These are phyloP conservation scores for Aphanomyces euteiches DNA, from an alignment of 352 stramenopile species.

Conservation along the genomic window DNA sequence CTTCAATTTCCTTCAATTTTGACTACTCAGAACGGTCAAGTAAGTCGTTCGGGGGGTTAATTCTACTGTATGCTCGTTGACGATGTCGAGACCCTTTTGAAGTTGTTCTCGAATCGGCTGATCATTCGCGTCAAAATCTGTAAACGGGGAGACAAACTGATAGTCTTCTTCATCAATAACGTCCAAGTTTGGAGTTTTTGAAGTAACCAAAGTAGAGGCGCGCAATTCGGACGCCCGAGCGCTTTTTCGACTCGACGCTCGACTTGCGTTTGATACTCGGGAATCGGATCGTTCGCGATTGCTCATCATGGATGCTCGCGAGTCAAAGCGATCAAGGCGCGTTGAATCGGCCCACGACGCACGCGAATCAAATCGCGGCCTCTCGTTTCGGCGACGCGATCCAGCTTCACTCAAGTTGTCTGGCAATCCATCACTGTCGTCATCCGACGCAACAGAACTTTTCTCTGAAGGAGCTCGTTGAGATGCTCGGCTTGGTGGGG, in stretches of 20 bases:
- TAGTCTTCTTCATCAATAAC: conserved; percentile 74
- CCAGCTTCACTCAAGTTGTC: conserved; percentile 15
- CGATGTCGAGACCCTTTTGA: conserved; percentile 71
- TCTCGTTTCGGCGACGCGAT: conserved; percentile 38
- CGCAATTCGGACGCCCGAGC: conserved; percentile 82
- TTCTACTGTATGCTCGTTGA: conserved; percentile 81
- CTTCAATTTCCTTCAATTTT: conserved; percentile 84
- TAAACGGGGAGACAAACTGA: conserved; percentile 66
- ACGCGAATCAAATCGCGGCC: conserved; percentile 75
- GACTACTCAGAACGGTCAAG: conserved; percentile 36
- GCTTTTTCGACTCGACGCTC: conserved; percentile 42
- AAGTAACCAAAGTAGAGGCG: conserved; percentile 41
- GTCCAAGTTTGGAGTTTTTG: conserved; percentile 63
- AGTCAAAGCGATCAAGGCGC: conserved; percentile 78
- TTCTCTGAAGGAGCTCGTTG: neutral
- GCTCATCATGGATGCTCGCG: conserved; percentile 62
- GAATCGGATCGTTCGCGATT: conserved; percentile 60
- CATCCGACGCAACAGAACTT: conserved; percentile 12
- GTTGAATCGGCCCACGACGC: conserved; percentile 83
- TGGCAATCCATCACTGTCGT: neutral
- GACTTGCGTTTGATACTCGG: conserved; percentile 42
- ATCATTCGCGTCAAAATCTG: conserved; percentile 78
- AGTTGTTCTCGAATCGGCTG: conserved; percentile 80
- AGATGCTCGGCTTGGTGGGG: neutral
- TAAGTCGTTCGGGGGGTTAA: neutral